Evolutionary conservation across 108 stramenopile genomes (phyloP).

Genomic region (Cyclotella cryptica): DNA sequence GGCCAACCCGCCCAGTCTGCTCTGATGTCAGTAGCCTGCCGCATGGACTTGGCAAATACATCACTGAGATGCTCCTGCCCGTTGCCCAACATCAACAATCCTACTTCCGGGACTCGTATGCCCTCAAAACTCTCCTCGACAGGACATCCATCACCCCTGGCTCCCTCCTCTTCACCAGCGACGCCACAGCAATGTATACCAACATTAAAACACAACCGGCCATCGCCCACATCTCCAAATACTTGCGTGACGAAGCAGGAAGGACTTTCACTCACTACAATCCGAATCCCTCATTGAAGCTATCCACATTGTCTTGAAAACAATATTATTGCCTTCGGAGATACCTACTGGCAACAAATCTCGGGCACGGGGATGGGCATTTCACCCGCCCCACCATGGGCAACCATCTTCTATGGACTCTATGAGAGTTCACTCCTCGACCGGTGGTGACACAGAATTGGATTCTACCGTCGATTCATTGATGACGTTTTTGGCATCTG

Average conservation of each 20-base stretch:
- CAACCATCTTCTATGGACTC: constrained; percentile 30
- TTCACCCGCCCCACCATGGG: constrained; percentile 24
- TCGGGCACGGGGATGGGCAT: constrained; percentile 43
- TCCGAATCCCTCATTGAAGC: constrained; percentile 34
- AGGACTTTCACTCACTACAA: background rate
- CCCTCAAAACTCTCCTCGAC: background rate
- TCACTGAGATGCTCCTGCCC: constrained; percentile 1
- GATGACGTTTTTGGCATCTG: constrained; percentile 45
- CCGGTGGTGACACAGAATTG: background rate
- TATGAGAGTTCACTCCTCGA: constrained; percentile 12
- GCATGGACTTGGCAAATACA: constrained; percentile 11
- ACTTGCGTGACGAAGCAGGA: background rate
- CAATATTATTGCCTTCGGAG: constrained; percentile 36
- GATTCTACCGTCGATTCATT: constrained; percentile 34
- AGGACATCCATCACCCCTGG: constrained; percentile 14
- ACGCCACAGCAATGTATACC: constrained; percentile 47
- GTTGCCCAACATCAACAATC: constrained; percentile 1
- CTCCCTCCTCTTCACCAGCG: constrained; percentile 17
- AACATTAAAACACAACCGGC: constrained; percentile 24
- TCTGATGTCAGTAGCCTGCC: background rate
- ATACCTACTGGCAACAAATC: constrained; percentile 27
- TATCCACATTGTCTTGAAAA: constrained; percentile 19
- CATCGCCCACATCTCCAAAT: constrained; percentile 1
- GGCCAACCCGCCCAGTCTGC: constrained; percentile 15
- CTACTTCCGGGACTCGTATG: constrained; percentile 22